phyloP scores from a whole-genome alignment of 2,329 filamentous ascomycete species.

The Teratosphaeria viscida region DNA sequence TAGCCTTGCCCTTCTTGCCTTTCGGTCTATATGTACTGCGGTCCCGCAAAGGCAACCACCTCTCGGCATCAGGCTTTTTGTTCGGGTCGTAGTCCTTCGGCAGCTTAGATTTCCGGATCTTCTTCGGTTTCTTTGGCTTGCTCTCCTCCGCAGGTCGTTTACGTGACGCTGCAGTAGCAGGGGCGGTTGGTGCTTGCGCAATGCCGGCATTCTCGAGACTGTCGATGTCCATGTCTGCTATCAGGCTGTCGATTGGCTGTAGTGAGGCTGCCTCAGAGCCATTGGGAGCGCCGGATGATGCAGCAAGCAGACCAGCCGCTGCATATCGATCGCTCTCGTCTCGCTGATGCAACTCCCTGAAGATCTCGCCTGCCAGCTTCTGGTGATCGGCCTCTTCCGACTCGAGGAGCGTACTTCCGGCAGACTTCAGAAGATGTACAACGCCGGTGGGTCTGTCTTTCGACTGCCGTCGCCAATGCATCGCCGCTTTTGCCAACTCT shows the following conservation, averaged over 20 bases:
- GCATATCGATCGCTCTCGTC: conserved; percentile 59
- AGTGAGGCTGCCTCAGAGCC: conserved; percentile 45
- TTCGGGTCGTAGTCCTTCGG: conserved; percentile 66
- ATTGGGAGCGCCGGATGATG: conserved; percentile 49
- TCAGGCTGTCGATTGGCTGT: conserved; percentile 52
- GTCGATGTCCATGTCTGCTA: conserved; percentile 49
- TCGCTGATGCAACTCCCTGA: conserved; percentile 57
- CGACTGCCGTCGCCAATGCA: conserved; percentile 64
- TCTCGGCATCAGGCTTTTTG: conserved; percentile 77
- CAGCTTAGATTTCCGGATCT: conserved; percentile 49
- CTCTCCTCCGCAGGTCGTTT: conserved; percentile 41
- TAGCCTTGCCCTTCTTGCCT: conserved; percentile 73
- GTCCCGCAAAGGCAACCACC: conserved; percentile 87
- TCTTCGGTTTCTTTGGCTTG: conserved; percentile 45
- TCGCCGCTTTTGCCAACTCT: conserved; percentile 68
- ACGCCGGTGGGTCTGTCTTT: conserved; percentile 33
- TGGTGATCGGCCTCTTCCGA: conserved; percentile 62
- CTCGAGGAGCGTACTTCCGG: conserved; percentile 70
- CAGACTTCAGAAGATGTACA: conserved; percentile 64
- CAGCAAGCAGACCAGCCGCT: conserved; percentile 75
- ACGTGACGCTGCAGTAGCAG: conserved; percentile 21
- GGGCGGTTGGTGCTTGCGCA: conserved; percentile 26
- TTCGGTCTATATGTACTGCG: conserved; percentile 81
- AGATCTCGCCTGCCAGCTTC: conserved; percentile 63
- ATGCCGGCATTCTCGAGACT: conserved; percentile 59